Evolutionary conservation across 441 rosid genomes (phyloP), one percentile per base, ranked within the genome.

Genomic region (Erodium moschatum): DNA sequence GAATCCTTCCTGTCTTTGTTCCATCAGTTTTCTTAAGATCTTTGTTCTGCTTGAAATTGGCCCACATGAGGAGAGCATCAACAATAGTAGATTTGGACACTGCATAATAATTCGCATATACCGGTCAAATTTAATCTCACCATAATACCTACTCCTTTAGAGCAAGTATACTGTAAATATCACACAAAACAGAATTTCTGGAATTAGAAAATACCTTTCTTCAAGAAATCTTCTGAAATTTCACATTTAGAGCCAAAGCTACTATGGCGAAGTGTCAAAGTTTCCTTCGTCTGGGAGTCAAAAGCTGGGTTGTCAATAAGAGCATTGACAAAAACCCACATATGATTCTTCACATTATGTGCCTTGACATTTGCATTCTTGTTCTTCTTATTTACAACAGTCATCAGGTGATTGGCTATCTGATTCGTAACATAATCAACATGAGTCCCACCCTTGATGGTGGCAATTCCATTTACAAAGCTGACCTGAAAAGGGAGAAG

Each of bases 241-340:
- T 91, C 96, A 75, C 98, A 94, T 80, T 87, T 89, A 4, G 98
- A 89, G 4, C 98, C 98, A 10, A 94, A 91, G 72, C 89, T 94
- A 82, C 92, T 89, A 78, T 91, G 96, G 52, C 97, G 89, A 74
- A 93, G 96, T 9, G 97, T 91, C 86, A 93, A 75, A 70, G 95
- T 91, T 84, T 93, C 98, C 80, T 94, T 94, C 13, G 98, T 94
- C 85, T 94, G 99, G 70, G 99, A 94, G 79, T 94, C 99, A 74
- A 94, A 94, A 58, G 97, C 97, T 67, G 97, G 97, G 72, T 94
- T 94, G 83, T 91, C 98, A 79, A 94, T 88, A 67, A 94, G 93
- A 10, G 91, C 85, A 68, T 86, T 94, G 84, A 94, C 97, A 83
- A 94, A 94, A 46, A 94, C 92, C 99, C 99, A 94, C 69, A 94